phyloP scores from a whole-genome alignment of 768 basidiomycete species.

The Tylopilus cervinicoccineus region DNA sequence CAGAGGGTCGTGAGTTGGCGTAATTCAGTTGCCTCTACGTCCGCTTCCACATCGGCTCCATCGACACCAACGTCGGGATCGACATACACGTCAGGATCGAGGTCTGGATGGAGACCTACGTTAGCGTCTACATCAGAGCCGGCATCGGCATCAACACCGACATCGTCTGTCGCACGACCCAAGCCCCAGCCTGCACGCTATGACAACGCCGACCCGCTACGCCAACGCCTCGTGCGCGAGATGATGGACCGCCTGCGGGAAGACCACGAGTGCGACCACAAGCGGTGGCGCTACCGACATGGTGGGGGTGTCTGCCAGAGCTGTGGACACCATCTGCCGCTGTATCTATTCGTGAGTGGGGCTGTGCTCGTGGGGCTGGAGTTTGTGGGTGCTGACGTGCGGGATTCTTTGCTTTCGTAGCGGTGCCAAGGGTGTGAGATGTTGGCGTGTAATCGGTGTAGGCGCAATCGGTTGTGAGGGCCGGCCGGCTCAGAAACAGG shows the following conservation, averaged over 20 bases:
- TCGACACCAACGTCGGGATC: no score
- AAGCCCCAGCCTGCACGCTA: neutral
- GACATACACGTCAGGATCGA: neutral
- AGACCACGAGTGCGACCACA: constrained; percentile 51
- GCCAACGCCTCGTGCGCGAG: constrained; percentile 25
- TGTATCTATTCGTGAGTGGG: constrained; percentile 49
- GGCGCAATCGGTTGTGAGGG: constrained; percentile 34
- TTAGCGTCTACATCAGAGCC: neutral
- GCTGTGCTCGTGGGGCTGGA: neutral
- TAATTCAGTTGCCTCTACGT: neutral
- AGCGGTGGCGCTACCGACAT: constrained; percentile 40
- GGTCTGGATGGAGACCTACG: neutral
- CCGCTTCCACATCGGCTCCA: neutral
- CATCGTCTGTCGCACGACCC: neutral
- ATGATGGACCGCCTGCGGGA: constrained; percentile 39
- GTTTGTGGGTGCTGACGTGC: neutral
- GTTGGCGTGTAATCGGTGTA: constrained; percentile 35
- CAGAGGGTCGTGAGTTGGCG: neutral
- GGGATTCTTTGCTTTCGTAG: constrained; percentile 14
- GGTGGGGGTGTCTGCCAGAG: constrained; percentile 46
- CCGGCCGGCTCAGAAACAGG: no score
- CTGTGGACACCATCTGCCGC: constrained; percentile 38
- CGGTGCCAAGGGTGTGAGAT: constrained; percentile 32
- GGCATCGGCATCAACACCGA: neutral
- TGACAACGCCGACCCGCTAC: neutral